phyloP scores from a whole-genome alignment of 169 alveolate species.

The Plasmodium vinckei region DNA sequence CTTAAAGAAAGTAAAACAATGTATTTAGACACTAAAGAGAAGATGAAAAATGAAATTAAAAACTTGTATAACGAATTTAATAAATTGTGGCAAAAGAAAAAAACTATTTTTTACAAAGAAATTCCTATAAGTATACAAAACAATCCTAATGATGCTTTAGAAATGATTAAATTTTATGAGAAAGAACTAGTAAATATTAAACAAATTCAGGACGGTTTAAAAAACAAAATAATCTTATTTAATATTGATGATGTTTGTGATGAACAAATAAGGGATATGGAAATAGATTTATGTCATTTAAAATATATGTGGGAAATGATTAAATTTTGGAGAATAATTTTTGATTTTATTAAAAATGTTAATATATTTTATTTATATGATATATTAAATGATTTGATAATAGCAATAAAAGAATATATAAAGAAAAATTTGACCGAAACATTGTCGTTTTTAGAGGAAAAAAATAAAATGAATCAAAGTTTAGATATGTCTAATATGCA shows the following conservation, averaged over 20 bases:
- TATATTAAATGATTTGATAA: constrained; percentile 39
- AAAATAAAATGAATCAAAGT: background rate
- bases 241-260: constrained; percentile 76
- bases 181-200: constrained; percentile 56
- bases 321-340: constrained; percentile 45
- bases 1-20: constrained; percentile 63
- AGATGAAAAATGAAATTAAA: constrained; percentile 75
- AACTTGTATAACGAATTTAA: constrained; percentile 72
- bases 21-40: constrained; percentile 74
- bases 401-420: constrained; percentile 39
- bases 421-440: constrained; percentile 17
- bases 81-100: constrained; percentile 74
- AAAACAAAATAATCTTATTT: constrained; percentile 60
- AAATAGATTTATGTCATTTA: constrained; percentile 36
- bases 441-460: constrained; percentile 20
- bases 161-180: constrained; percentile 57
- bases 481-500: background rate
- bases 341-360: constrained; percentile 67
- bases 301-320: constrained; percentile 72
- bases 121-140: constrained; percentile 57
- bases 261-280: constrained; percentile 73
- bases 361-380: constrained; percentile 71
- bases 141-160: constrained; percentile 51
- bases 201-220: constrained; percentile 25
- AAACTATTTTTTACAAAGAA: constrained; percentile 64